phyloP scores from a whole-genome alignment of 768 basidiomycete genomes.

The Podaxis carcinomalis region DNA sequence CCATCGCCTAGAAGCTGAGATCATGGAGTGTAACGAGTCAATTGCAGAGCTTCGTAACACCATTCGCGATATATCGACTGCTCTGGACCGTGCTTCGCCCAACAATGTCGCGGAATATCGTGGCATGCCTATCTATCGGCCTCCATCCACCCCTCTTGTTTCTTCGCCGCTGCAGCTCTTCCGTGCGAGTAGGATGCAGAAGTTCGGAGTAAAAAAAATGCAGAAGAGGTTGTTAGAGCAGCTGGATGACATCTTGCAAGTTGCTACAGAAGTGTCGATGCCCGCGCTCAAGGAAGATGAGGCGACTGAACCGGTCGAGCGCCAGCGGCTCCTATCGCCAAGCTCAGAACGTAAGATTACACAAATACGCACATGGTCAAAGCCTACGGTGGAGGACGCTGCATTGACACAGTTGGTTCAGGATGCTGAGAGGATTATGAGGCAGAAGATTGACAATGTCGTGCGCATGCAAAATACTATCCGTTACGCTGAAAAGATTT shows the following conservation, averaged over 20 bases:
- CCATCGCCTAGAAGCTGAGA: constrained; percentile 94
- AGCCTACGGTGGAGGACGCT: constrained; percentile 80
- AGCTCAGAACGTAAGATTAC: constrained; percentile 85
- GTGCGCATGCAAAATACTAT: constrained; percentile 97
- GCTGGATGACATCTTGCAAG: constrained; percentile 79
- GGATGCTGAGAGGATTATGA: constrained; percentile 86
- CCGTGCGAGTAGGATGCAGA: constrained; percentile 73
- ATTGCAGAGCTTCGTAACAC: constrained; percentile 84
- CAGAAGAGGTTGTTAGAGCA: constrained; percentile 80
- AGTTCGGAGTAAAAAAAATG: constrained; percentile 75
- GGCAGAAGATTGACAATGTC: constrained; percentile 92
- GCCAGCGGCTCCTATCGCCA: constrained; percentile 86
- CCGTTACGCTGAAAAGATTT: constrained; percentile 92
- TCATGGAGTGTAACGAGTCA: constrained; percentile 89
- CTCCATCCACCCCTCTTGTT: constrained; percentile 65
- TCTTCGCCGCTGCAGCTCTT: constrained; percentile 77
- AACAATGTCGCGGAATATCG: constrained; percentile 73
- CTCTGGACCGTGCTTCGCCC: constrained; percentile 75
- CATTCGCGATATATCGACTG: constrained; percentile 70
- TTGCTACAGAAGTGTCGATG: constrained; percentile 76
- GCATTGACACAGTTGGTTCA: constrained; percentile 80
- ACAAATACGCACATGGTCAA: constrained; percentile 80
- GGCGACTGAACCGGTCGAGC: constrained; percentile 85
- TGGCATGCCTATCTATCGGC: constrained; percentile 79
- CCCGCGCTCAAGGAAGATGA: constrained; percentile 92